Base-by-base conservation (phyloP, 495 filamentous ascomycete species). In the Aspergillus wentii region DNA sequence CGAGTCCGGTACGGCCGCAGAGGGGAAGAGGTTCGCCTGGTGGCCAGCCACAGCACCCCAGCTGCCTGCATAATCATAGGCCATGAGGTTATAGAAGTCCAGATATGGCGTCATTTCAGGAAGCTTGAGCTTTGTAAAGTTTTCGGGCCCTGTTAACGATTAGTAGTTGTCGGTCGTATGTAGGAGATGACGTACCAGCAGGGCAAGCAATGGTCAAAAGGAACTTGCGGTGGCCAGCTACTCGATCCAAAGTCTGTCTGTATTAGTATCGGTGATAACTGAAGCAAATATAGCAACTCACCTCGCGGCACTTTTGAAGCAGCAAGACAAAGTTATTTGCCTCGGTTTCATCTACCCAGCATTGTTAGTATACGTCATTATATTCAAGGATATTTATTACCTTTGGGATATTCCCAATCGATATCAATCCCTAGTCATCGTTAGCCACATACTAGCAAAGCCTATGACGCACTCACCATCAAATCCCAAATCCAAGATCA, bases 61-160 rank as follows among this genome's bases (percentile, higher is more conserved):
- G 32, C 75, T 75, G 35, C 85, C 83, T 17, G 83, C 75, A 44
- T 83, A 90, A 59, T 90, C 86, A 57, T 90, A 90, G 3, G 82
- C 82, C 85, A 92, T 90, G n/a, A 76, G 61, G 38, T 68, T 68
- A 76, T 86, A 94, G 47, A 87, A 83, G 61, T 96, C 90, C 15
- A 95, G 64, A 37, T 80, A 79, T 16, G 59, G 63, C 35, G 86
- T 81, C 82, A 96, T 94, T 18, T 70, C 68, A 3, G 50, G 40
- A 8, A 95, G 61, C 17, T 78, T 69, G 37, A 95, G 61, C 40
- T 79, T 78, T 16, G 70, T 57, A 56, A 87, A 92, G 54, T 94
- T 83, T 13, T 62, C 52, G 2, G 83, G 60, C 2, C 64, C 64
- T 51, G 25, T 28, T 6, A n/a, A 17, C 5, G 14, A 5, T 6